Percentiles rank a stretch among this genome's conserved stretches.
phyloP scores from a whole-genome alignment of 106 monocot genomes.

The Allium fistulosum region DNA sequence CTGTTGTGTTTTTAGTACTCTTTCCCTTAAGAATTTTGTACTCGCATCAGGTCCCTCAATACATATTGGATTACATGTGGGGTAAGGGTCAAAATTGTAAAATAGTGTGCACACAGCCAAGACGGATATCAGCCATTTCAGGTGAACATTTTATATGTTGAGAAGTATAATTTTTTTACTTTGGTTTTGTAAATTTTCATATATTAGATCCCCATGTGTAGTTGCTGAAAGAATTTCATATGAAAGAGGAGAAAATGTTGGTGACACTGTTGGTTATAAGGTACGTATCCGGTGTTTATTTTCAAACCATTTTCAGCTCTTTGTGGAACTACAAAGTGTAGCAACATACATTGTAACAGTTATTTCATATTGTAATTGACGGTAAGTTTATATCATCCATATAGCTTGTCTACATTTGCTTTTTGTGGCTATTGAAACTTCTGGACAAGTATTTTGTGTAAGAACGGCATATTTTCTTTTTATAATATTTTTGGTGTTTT shows the following conservation, averaged over 20 bases:
- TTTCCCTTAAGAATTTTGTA: background rate
- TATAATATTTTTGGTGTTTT: too few relatives aligned
- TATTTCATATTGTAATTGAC: too few relatives aligned
- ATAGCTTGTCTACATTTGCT: too few relatives aligned
- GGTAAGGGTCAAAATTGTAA: conserved; percentile 75
- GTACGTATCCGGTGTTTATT: conserved; percentile 20
- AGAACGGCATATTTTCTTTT: too few relatives aligned
- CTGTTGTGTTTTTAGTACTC: conserved; percentile 1
- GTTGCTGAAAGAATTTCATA: conserved; percentile 96
- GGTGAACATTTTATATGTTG: conserved; percentile 24
- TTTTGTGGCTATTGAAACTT: too few relatives aligned
- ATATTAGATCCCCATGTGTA: conserved; percentile 18
- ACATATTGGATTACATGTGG: conserved; percentile 92
- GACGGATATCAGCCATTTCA: conserved; percentile 94
- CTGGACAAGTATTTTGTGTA: too few relatives aligned
- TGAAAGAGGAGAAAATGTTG: conserved; percentile 91
- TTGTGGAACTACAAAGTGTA: too few relatives aligned
- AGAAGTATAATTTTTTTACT: background rate
- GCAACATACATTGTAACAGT: too few relatives aligned
- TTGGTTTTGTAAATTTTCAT: conserved; percentile 4
- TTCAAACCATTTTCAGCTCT: background rate
- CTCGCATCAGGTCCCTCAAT: conserved; percentile 78
- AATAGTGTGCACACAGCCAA: conserved; percentile 91
- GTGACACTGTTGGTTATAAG: conserved; percentile 96
- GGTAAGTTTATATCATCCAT: too few relatives aligned